A percentile compares a stretch with the other conserved stretches of the same genome.
These are phyloP conservation scores for Vanilla planifolia DNA, from an alignment of 106 monocot genomes.

Conservation along the genomic window DNA sequence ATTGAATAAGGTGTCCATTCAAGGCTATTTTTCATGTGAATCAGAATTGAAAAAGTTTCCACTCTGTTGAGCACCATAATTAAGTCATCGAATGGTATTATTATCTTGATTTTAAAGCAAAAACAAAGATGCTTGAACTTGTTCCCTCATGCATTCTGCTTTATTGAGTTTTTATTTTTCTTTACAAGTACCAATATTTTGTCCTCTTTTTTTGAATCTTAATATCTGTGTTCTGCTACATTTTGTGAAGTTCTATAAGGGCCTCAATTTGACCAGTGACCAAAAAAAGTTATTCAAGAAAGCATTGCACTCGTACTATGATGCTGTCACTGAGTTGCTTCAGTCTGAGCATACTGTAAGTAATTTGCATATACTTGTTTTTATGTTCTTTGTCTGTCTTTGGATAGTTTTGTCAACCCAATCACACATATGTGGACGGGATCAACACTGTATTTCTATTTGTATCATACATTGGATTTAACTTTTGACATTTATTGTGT, in stretches of 20 bases:
- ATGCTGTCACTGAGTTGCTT: conserved; percentile 85
- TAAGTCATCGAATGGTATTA: neutral
- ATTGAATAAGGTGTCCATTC: neutral
- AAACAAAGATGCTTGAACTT: neutral
- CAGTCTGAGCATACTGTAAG: conserved; percentile 85
- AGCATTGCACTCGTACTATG: conserved; percentile 74
- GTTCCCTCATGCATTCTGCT: neutral
- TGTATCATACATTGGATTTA: neutral
- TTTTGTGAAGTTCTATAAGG: conserved; percentile 75
- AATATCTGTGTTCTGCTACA: neutral
- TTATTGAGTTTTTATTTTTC: too few species aligned
- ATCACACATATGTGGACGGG: too few species aligned
- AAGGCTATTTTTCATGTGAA: neutral
- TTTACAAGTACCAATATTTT: too few species aligned
- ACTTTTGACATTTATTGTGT: conserved; percentile 6
- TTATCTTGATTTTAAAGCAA: neutral
- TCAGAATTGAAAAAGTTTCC: neutral
- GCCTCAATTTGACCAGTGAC: conserved; percentile 64
- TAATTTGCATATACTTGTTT: neutral
- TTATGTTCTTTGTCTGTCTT: neutral
- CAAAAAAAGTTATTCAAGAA: conserved; percentile 94
- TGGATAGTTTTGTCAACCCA: neutral
- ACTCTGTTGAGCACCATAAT: neutral
- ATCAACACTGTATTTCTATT: neutral
- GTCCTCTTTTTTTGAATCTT: neutral